Percentiles rank a stretch among this genome's conserved stretches.
Evolutionary conservation across 768 basidiomycete genomes (phyloP).

Genomic region (Mycena belliarum): DNA sequence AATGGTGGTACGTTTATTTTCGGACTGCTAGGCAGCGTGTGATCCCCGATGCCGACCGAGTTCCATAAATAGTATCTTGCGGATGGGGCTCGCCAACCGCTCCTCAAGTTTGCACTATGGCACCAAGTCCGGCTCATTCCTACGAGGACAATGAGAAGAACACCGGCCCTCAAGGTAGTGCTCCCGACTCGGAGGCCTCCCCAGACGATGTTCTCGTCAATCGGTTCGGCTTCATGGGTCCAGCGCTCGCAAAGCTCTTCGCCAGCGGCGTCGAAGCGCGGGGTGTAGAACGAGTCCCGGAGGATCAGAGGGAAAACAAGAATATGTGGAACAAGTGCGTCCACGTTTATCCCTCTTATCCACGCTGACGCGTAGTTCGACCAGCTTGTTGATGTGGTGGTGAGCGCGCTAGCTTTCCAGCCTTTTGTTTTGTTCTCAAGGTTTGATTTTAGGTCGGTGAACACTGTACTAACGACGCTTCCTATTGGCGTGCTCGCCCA

Average conservation of each 20-base stretch:
- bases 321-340: slow-evolving; percentile 47
- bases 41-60: too few relatives aligned
- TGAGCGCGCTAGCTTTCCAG: too few relatives aligned
- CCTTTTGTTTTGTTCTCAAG: too few relatives aligned
- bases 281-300: slow-evolving; percentile 56
- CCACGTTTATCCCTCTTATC: neutral
- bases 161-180: neutral
- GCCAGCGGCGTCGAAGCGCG: slow-evolving; percentile 52
- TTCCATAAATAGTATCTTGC: too few relatives aligned
- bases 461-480: slow-evolving; percentile 47
- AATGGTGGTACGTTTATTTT: too few relatives aligned
- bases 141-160: slow-evolving; percentile 17
- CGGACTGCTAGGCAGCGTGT: too few relatives aligned
- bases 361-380: neutral
- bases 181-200: slow-evolving; percentile 26
- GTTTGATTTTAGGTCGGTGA: slow-evolving; percentile 33
- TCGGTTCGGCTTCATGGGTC: slow-evolving; percentile 32
- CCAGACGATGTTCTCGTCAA: slow-evolving; percentile 30
- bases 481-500: slow-evolving; percentile 53
- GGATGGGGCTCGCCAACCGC: neutral
- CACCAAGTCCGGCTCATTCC: neutral
- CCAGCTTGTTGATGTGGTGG: slow-evolving; percentile 50
- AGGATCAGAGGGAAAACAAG: slow-evolving; percentile 45
- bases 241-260: slow-evolving; percentile 40
- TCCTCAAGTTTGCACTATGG: slow-evolving; percentile 1